phyloP scores from a whole-genome alignment of 768 basidiomycete species.

The Kwoniella mangroviensis region DNA sequence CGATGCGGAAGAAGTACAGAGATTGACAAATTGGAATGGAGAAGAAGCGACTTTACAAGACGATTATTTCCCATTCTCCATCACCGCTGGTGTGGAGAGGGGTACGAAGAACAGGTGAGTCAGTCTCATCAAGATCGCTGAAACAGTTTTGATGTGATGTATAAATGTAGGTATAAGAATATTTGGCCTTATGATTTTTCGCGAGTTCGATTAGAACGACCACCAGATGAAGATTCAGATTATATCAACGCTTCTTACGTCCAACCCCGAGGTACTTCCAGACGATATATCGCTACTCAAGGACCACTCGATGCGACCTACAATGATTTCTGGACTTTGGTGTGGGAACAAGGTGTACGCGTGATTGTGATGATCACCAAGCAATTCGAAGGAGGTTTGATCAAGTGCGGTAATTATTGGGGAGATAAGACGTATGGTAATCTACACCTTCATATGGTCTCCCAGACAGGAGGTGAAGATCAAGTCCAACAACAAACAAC shows the following conservation, averaged over 20 bases:
- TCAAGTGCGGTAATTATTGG: constrained; percentile 95
- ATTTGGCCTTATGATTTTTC: constrained; percentile 97
- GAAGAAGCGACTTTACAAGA: constrained; percentile 25
- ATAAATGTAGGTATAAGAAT: constrained; percentile 74
- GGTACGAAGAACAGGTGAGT: constrained; percentile 86
- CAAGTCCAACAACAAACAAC: constrained; percentile 34
- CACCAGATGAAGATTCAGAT: constrained; percentile 68
- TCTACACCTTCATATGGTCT: constrained; percentile 66
- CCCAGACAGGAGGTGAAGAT: constrained; percentile 62
- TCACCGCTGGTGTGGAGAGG: constrained; percentile 93
- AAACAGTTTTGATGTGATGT: neutral
- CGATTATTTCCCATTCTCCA: constrained; percentile 78
- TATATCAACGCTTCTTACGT: constrained; percentile 96
- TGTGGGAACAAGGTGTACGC: constrained; percentile 92
- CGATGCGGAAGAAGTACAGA: constrained; percentile 38
- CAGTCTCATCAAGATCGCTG: neutral
- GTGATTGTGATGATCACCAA: constrained; percentile 96
- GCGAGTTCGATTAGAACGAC: constrained; percentile 71
- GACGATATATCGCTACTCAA: constrained; percentile 92
- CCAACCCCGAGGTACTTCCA: constrained; percentile 78
- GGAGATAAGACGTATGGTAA: constrained; percentile 68
- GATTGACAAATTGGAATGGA: constrained; percentile 30
- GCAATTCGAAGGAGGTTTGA: constrained; percentile 80
- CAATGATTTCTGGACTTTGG: constrained; percentile 92
- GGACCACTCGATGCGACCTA: constrained; percentile 89